Evolutionary conservation across 257 asterid species (phyloP), one percentile per base, ranked within the genome.

Genomic region (Linderniella brevidens): DNA sequence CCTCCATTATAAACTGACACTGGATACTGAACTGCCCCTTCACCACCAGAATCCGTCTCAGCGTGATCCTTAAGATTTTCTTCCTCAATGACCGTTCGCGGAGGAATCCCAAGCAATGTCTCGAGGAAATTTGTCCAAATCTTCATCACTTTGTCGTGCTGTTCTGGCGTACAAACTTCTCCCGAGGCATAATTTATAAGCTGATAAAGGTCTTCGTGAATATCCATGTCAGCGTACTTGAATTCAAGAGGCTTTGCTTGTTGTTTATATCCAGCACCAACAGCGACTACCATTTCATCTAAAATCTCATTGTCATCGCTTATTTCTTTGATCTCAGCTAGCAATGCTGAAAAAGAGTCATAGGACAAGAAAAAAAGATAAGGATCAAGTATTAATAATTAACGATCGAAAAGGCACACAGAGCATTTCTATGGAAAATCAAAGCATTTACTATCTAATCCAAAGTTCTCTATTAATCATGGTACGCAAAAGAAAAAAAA

Each of bases 161-260:
- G 94, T 61, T 85, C 99, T 9, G 86, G 64, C 29, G 94, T 63
- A 63, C 93, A 85, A 66, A 77, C 65, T 79, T 81, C 94, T 59
- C 61, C 69, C 54, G 94, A 85, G 6, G 96, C 73, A 62, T 69
- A 75, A 57, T 75, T 74, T 51, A 90, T 77, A 49, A 90, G 77
- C 70, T 77, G 70, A 64, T 65, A 66, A 20, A 90, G 72, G 66
- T 90, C 94, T 57, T 81, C 85, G 38, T 90, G 96, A 74, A 90
- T 68, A 37, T 76, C 84, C 12, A 68, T 71, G 68, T 90, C 96
- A 54, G 82, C 68, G 66, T 71, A 85, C 60, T 66, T 73, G 43
- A 66, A 79, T 58, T 67, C 80, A 82, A 90, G 79, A 54, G 92
- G 72, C 54, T 55, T 55, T 37, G 58, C 54, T 35, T 85, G 80